Conservation (phyloP, 176 grass and related monocot genomes). For the Neostapfia colusana region DNA sequence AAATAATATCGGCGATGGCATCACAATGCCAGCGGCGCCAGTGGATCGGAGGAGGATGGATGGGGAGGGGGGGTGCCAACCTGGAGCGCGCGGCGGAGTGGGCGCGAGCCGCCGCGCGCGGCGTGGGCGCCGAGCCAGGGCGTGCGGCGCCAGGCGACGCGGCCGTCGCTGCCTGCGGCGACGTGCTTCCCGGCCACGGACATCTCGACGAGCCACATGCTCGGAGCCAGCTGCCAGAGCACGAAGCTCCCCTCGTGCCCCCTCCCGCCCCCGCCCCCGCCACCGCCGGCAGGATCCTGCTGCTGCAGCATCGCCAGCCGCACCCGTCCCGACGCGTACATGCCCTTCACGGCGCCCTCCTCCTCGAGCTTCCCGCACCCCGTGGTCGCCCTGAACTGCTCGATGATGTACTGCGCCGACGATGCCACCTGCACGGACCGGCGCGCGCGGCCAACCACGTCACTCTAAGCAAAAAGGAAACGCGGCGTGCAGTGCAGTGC, state of each 20-base stretch:
- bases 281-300: conserved; percentile 31
- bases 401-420: conserved; percentile 92
- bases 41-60: not conserved
- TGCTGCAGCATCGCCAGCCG: conserved; percentile 56
- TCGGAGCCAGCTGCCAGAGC: conserved; percentile 83
- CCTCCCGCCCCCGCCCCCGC: conserved; percentile 22
- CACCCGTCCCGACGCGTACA: conserved; percentile 78
- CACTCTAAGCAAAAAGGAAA: not conserved
- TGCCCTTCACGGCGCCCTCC: conserved; percentile 71
- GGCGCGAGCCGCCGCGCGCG: conserved; percentile 69
- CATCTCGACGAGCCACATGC: conserved; percentile 95
- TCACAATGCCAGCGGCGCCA: not conserved
- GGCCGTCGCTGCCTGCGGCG: conserved; percentile 85
- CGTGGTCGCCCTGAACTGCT: conserved; percentile 89
- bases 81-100: conserved; percentile 89
- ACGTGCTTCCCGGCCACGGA: conserved; percentile 74
- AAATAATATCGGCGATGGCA: conserved; percentile 19
- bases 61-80: conserved; percentile 44
- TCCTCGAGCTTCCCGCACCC: conserved; percentile 59
- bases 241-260: conserved; percentile 82
- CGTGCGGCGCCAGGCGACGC: conserved; percentile 89
- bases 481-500: no score
- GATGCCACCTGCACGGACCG: conserved; percentile 59
- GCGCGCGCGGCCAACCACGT: no score
- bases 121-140: conserved; percentile 94